Evolutionary conservation across 2,329 filamentous ascomycete genomes (phyloP), one percentile per base, ranked within the genome.

Genomic region (Aureobasidium pullulans): DNA sequence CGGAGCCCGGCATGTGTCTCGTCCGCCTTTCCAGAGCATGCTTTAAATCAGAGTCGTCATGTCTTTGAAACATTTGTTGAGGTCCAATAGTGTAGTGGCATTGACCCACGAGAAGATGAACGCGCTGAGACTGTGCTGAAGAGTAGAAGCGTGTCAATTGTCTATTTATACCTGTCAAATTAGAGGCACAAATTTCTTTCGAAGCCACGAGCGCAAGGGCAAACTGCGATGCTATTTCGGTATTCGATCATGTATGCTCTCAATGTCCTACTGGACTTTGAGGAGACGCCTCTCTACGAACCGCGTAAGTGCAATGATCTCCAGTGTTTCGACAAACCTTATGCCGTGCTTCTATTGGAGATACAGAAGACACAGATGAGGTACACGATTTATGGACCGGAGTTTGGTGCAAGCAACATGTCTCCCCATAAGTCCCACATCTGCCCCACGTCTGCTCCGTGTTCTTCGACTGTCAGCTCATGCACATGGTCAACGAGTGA

Each of bases 111-210:
- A 39, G 48, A 32, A 19, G 19, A 9, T 29, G 7, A 19, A 29
- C 37, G 48, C 13, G 19, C 23, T 52, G 34, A 8, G 29, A 29
- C 23, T 9, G 48, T 23, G 23, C 23, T 23, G 23, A 23, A 23
- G 23, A 23, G 23, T 23, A 23, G 23, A 19, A 29, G 48, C 34
- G 48, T 39, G 19, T 29, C n/a, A 11, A 9, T 39, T 15, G 48
- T 52, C 48, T 52, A 52, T 52, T 52, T 52, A 28, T 52, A 52
- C 48, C 39, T 15, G 6, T 39, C 16, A 52, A 31, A 52, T 52
- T 52, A 49, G 47, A 6, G 48, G 19, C 13, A 52, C 48, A 34
- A 39, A 52, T 52, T 52, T 52, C 47, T 29, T 39, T 39, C 16
- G 19, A 32, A 52, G 48, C 48, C 48, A 40, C 48, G 34, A 29